phyloP scores from a whole-genome alignment of 2,329 filamentous ascomycete species.

The Exophiala spinifera region DNA sequence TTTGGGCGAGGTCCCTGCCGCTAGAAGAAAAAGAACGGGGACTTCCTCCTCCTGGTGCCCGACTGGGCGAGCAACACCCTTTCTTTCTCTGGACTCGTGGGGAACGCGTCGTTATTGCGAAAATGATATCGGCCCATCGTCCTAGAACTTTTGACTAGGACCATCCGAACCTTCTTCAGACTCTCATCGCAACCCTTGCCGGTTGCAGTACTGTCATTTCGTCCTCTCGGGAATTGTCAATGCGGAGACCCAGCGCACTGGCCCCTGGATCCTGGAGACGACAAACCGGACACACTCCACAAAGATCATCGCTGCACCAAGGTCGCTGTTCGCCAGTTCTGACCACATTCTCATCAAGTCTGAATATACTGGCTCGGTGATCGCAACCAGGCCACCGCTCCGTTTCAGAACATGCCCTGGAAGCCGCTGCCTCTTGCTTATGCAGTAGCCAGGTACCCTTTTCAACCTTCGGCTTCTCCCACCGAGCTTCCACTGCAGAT shows the following conservation, averaged over 20 bases:
- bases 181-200: not conserved
- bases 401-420: slow-evolving; percentile 72
- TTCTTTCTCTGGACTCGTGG: not conserved
- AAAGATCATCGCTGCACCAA: slow-evolving; percentile 13
- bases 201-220: not conserved
- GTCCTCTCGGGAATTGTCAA: slow-evolving; percentile 16
- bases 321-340: slow-evolving; percentile 9
- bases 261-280: slow-evolving; percentile 10
- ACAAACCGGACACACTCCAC: slow-evolving; percentile 18
- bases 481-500: slow-evolving; percentile 95
- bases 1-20: not conserved
- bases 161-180: not conserved
- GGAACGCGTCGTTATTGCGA: slow-evolving; percentile 1
- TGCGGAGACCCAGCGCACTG: slow-evolving; percentile 10
- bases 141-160: not conserved
- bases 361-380: not conserved
- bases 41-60: not conserved
- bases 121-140: not conserved
- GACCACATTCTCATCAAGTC: slow-evolving; percentile 6
- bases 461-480: slow-evolving; percentile 71
- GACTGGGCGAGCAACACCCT: not conserved
- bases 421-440: slow-evolving; percentile 96
- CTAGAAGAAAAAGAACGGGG: not conserved
- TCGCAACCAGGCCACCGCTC: not conserved
- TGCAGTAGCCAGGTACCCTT: slow-evolving; percentile 93